Evolutionary conservation across 805 yeast genomes (phyloP).

Genomic region (Millerozyma acaciae): DNA sequence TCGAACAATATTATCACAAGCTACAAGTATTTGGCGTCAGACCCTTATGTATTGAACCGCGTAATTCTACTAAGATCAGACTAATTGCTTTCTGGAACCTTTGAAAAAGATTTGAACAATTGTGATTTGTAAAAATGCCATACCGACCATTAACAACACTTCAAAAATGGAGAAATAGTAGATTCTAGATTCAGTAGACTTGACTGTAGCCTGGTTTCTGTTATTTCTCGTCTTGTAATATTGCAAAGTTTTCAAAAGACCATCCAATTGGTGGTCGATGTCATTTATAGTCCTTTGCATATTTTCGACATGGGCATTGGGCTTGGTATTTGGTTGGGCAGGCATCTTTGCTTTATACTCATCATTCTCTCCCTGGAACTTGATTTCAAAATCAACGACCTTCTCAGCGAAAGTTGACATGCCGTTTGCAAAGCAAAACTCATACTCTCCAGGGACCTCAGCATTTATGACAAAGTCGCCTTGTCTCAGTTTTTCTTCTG

Average conservation of each 20-base stretch:
- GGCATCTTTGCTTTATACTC: constrained; percentile 61
- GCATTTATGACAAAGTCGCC: constrained; percentile 77
- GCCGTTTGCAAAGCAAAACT: constrained; percentile 79
- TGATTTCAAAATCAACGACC: constrained; percentile 75
- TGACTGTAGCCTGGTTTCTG: constrained; percentile 86
- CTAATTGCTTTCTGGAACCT: constrained; percentile 65
- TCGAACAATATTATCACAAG: too few relatives aligned
- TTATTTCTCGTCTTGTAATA: constrained; percentile 87
- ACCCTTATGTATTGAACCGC: too few relatives aligned
- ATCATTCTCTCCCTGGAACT: constrained; percentile 35
- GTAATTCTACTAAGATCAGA: constrained; percentile 27
- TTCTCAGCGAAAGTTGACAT: constrained; percentile 81
- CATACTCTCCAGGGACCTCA: constrained; percentile 70
- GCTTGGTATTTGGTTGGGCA: constrained; percentile 42
- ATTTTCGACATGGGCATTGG: constrained; percentile 49
- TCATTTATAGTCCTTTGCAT: constrained; percentile 52
- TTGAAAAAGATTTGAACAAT: constrained; percentile 70
- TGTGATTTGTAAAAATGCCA: constrained; percentile 66
- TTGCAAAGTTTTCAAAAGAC: constrained; percentile 57
- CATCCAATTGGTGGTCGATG: constrained; percentile 58
- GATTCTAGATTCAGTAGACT: constrained; percentile 72
- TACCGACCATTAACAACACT: constrained; percentile 67
- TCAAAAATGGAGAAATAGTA: constrained; percentile 73
- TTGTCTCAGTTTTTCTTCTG: constrained; percentile 63
- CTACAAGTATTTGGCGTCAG: too few relatives aligned